Evolutionary conservation across 306 rosid genomes (phyloP).

Genomic region (Castanopsis chinensis): DNA sequence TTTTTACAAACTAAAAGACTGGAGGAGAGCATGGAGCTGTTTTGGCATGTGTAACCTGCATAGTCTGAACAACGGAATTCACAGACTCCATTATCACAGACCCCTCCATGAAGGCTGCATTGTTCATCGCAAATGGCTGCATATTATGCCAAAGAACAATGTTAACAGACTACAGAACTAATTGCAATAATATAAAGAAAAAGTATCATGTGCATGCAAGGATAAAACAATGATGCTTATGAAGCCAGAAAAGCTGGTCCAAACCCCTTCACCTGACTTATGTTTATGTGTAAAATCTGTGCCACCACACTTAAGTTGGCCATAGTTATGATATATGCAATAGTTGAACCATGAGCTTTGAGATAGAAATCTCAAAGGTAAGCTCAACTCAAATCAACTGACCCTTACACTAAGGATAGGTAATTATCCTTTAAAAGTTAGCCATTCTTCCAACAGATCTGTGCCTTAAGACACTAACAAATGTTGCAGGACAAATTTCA

Average conservation of each 20-base stretch:
- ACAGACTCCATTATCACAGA: conserved; percentile 93
- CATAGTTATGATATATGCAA: not conserved
- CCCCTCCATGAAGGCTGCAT: conserved; percentile 99
- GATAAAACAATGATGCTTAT: not conserved
- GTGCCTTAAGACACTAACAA: not conserved
- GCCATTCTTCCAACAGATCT: not conserved
- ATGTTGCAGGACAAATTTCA: not conserved
- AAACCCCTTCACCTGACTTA: not conserved
- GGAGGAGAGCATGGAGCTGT: conserved; percentile 74
- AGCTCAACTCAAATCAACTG: not conserved
- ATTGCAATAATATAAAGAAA: not conserved
- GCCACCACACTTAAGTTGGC: not conserved
- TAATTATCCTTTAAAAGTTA: not conserved
- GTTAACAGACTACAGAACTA: not conserved
- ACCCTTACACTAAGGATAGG: no score
- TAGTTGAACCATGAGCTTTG: not conserved
- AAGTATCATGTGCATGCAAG: not conserved
- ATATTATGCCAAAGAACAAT: conserved; percentile 17
- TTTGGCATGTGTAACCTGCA: conserved; percentile 97
- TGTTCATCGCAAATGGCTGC: conserved; percentile 97
- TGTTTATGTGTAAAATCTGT: not conserved
- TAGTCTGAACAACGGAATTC: conserved; percentile 98
- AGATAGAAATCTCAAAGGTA: not conserved
- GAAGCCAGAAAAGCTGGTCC: not conserved
- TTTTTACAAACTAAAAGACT: conserved; percentile 79